These are phyloP conservation scores for Diplodia sapinea DNA, from an alignment of 2,329 filamentous ascomycete species.

Conservation along the genomic window DNA sequence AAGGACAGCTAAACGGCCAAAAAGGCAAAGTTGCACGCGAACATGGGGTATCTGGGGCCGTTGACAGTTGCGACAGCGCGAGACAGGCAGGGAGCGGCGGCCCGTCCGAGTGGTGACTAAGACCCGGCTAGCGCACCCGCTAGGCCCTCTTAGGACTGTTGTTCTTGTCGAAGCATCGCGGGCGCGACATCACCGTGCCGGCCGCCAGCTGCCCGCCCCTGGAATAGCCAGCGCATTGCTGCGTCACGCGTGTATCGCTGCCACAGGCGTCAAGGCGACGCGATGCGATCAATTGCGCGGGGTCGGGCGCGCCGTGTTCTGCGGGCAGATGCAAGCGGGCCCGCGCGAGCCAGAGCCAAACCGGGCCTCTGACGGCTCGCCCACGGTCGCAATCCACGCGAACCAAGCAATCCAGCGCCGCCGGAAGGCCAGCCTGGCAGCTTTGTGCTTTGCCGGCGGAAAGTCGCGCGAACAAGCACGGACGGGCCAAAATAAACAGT, in stretches of 20 bases:
- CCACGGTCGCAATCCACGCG: conserved; percentile 11
- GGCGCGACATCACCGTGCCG: conserved; percentile 12
- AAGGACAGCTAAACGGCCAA: neutral
- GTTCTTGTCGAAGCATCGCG: conserved; percentile 9
- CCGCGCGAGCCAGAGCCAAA: conserved; percentile 3
- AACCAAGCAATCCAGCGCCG: neutral
- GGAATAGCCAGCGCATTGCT: conserved; percentile 3
- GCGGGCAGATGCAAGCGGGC: neutral
- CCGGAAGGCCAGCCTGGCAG: conserved; percentile 5
- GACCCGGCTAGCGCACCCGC: neutral
- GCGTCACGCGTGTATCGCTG: conserved; percentile 13
- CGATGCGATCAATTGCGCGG: conserved; percentile 4
- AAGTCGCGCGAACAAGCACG: conserved; percentile 18
- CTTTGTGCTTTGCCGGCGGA: conserved; percentile 17
- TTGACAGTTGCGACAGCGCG: neutral
- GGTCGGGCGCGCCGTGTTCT: neutral
- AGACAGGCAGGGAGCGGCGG: conserved; percentile 1
- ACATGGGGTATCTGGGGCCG: neutral
- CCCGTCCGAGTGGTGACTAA: conserved; percentile 17
- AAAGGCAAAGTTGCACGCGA: neutral
- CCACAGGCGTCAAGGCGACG: neutral
- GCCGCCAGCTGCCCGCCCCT: neutral
- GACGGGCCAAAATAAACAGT: conserved; percentile 29
- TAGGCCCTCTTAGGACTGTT: neutral
- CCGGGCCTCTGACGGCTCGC: neutral